phyloP scores from a whole-genome alignment of 2,329 filamentous ascomycete genomes.

The Alternaria sp. region DNA sequence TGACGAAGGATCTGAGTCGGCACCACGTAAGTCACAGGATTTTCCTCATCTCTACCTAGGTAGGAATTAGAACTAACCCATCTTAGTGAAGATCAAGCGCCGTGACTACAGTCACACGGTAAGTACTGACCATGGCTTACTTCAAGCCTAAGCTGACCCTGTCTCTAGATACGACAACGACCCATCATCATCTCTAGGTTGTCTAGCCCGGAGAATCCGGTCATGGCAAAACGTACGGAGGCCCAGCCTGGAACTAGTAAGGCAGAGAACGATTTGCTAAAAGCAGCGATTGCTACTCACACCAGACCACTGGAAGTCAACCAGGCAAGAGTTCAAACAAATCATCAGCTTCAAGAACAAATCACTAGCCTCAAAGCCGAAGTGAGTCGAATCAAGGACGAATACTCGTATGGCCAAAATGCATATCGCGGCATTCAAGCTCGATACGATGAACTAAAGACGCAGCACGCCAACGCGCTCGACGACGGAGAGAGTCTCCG shows the following conservation, averaged over 20 bases:
- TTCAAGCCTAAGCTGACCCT: neutral
- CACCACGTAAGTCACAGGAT: neutral
- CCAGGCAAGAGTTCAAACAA: neutral
- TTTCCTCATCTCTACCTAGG: rapidly evolving
- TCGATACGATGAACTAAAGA: neutral
- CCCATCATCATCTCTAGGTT: neutral
- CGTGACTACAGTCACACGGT: neutral
- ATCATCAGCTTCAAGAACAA: neutral
- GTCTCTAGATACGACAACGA: neutral
- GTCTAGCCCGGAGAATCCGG: neutral
- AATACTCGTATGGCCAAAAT: neutral
- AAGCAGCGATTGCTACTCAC: neutral
- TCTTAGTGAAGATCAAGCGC: neutral
- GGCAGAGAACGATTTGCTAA: neutral
- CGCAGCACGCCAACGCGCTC: neutral
- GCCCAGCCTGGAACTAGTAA: neutral
- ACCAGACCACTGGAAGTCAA: neutral
- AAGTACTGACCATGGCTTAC: neutral
- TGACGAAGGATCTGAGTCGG: neutral
- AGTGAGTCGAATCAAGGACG: neutral
- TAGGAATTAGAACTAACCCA: neutral
- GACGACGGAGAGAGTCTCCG: neutral
- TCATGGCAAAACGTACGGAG: neutral
- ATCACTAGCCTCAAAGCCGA: neutral
- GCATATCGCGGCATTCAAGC: neutral